Conservation (phyloP, 805 yeast genomes). For the Metschnikowia aberdeeniae region DNA sequence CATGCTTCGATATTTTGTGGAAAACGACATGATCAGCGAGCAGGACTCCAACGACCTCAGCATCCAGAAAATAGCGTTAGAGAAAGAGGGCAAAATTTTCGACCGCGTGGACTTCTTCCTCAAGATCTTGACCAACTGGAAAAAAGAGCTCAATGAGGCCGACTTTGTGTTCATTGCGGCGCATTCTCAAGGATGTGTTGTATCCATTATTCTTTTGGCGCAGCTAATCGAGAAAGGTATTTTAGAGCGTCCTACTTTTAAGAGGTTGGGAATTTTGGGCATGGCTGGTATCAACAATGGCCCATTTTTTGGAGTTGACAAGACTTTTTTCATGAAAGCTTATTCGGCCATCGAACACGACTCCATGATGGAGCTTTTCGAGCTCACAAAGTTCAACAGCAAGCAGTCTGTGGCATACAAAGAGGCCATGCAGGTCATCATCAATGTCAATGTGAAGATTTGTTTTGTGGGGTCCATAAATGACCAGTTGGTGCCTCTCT, state of each 20-base stretch:
- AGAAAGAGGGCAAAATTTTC: constrained; percentile 86
- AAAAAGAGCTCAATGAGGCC: constrained; percentile 53
- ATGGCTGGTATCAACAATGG: constrained; percentile 98
- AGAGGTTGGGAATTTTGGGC: constrained; percentile 68
- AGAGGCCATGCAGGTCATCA: constrained; percentile 59
- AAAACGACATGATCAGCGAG: constrained; percentile 35
- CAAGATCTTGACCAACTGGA: constrained; percentile 66
- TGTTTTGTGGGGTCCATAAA: constrained; percentile 85
- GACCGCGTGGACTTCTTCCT: constrained; percentile 82
- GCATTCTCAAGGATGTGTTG: constrained; percentile 96
- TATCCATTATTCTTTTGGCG: constrained; percentile 74
- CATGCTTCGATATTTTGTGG: constrained; percentile 55
- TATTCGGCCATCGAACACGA: constrained; percentile 88
- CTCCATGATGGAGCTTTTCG: constrained; percentile 80
- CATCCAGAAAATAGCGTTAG: constrained; percentile 90
- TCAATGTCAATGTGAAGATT: constrained; percentile 69
- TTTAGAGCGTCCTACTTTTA: constrained; percentile 33
- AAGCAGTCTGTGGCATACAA: constrained; percentile 67
- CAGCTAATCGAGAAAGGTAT: constrained; percentile 57
- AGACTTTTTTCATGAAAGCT: constrained; percentile 76
- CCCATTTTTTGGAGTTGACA: constrained; percentile 88
- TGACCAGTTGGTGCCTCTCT: constrained; percentile 91
- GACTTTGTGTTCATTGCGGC: constrained; percentile 90
- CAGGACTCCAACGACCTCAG: constrained; percentile 31
- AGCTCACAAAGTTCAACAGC: constrained; percentile 75